Conservation (phyloP, 2,329 filamentous ascomycete species). For the Talaromyces sp. region DNA sequence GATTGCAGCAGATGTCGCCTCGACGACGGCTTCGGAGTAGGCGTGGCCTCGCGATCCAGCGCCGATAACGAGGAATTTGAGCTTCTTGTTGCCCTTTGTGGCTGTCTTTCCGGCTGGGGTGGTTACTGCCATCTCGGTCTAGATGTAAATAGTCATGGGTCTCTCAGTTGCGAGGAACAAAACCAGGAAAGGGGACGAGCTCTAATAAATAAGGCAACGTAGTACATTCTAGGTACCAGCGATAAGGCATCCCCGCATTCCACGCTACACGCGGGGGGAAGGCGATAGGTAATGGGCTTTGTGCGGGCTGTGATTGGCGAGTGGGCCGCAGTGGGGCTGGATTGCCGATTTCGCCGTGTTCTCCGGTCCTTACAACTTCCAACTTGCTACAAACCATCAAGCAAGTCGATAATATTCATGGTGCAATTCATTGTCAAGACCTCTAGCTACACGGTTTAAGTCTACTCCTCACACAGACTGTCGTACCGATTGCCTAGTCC, state of each 20-base stretch:
- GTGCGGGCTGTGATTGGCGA: background rate
- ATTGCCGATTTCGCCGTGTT: background rate
- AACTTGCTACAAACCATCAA: background rate
- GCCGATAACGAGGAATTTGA: constrained; percentile 73
- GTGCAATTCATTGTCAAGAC: background rate
- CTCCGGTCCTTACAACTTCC: background rate
- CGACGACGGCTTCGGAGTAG: constrained; percentile 65
- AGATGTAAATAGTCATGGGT: background rate
- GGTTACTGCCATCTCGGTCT: background rate
- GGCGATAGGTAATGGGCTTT: background rate
- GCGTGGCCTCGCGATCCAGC: constrained; percentile 73
- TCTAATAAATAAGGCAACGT: background rate
- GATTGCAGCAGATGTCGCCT: constrained; percentile 63
- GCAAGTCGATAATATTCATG: background rate
- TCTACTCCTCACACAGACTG: constrained; percentile 17
- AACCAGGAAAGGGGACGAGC: background rate
- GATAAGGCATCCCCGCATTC: constrained; percentile 9
- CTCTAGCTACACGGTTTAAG: background rate
- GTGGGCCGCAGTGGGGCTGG: background rate
- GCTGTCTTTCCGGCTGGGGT: background rate
- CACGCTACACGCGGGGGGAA: constrained; percentile 3
- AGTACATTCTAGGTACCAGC: background rate
- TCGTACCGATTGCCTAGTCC: constrained; percentile 37
- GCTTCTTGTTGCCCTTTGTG: constrained; percentile 21
- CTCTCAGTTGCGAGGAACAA: background rate